Conservation (phyloP, 352 stramenopile genomes). For the Elongisporangium undulatum region DNA sequence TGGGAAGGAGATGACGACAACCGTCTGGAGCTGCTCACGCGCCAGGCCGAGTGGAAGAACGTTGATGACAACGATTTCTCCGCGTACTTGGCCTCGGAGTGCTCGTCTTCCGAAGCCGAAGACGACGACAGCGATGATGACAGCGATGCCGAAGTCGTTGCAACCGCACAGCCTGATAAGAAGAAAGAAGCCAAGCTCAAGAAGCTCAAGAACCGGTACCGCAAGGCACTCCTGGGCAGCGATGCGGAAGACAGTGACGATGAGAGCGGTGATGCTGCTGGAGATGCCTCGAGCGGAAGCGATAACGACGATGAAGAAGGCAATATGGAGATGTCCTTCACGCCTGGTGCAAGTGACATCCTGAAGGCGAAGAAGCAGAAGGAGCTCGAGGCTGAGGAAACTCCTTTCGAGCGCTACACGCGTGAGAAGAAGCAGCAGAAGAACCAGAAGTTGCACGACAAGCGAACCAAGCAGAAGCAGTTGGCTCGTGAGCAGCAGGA, state of each 20-base stretch:
- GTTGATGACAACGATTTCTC: slow-evolving; percentile 91
- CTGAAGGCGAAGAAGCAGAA: slow-evolving; percentile 73
- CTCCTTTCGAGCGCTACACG: slow-evolving; percentile 78
- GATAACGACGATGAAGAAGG: slow-evolving; percentile 27
- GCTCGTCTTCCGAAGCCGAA: slow-evolving; percentile 49
- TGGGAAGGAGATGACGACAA: slow-evolving; percentile 95
- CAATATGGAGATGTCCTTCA: slow-evolving; percentile 86
- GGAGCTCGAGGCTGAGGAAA: slow-evolving; percentile 75
- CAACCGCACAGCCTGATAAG: slow-evolving; percentile 13
- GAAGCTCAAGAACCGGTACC: slow-evolving; percentile 77
- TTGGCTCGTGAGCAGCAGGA: slow-evolving; percentile 59
- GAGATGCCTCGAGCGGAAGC: slow-evolving; percentile 9
- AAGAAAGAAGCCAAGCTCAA: slow-evolving; percentile 73
- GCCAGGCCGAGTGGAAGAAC: slow-evolving; percentile 75
- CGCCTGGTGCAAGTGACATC: slow-evolving; percentile 56
- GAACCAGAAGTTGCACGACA: slow-evolving; percentile 82
- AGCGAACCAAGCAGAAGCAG: slow-evolving; percentile 57
- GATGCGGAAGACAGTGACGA: slow-evolving; percentile 59
- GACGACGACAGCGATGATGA: slow-evolving; percentile 36
- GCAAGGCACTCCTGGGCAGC: slow-evolving; percentile 72
- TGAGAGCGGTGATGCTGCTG: slow-evolving; percentile 21
- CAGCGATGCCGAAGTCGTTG: slow-evolving; percentile 26
- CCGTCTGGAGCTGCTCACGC: slow-evolving; percentile 82
- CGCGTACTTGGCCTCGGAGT: slow-evolving; percentile 91
- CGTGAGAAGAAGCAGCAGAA: slow-evolving; percentile 86